Evolutionary conservation across 257 asterid species (phyloP), one percentile per base, ranked within the genome.

Genomic region (Salvia miltiorrhiza): DNA sequence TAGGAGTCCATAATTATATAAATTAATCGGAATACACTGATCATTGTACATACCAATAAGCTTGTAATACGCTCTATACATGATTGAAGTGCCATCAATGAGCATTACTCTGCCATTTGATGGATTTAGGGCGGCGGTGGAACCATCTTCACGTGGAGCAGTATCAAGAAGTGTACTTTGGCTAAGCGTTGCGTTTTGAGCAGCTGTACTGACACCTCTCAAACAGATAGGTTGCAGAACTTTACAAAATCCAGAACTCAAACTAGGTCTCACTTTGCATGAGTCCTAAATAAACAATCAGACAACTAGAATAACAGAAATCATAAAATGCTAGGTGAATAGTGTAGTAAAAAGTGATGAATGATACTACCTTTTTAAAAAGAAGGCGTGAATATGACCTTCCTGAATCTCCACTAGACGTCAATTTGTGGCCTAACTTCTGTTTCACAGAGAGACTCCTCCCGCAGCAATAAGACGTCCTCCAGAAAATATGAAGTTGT

Each of bases 61-160:
- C 79, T 85, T 84, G 88, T 85, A 93, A 66, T 93, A 93, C 19
- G 99, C 96, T 74, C 99, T 77, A 69, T 93, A 90, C 50, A 93
- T 90, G 76, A 93, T 71, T 3, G 99, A 81, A 23, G 97, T 87
- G 63, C 99, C 99, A 37, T 93, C 99, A 23, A 93, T 78, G 73
- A 93, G 97, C 99, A 93, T 90, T 56, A 93, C 89, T 82, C 96
- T 88, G 69, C 93, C 96, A 69, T 73, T 81, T 26, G 91, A 76
- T 26, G 88, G 73, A 69, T 69, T 79, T 21, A 52, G 47, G 37
- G 37, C 35, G 71, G 71, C 62, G 5, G 67, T 70, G 43, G 77
- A 44, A 69, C 70, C 82, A 69, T 82, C 83, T 69, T 75, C 70
- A 63, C 10, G 39, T 54, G 60, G 30, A 58, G 75, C 68, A 65